Conservation (phyloP, 2,329 filamentous ascomycete species). For the Microdochium nivale region DNA sequence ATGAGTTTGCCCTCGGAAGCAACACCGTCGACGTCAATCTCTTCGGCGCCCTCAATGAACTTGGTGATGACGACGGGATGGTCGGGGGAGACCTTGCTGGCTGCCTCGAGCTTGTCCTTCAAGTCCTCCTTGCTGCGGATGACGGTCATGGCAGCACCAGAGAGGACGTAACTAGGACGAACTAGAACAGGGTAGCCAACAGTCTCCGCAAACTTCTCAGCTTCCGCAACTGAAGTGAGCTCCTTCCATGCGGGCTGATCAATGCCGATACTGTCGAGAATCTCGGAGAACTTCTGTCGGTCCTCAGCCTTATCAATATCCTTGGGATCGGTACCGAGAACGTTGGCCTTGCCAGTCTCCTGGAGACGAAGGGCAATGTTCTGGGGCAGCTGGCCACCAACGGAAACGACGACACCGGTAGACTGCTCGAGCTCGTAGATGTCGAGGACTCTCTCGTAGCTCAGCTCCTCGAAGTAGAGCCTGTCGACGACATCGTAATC, state of each 20-base stretch:
- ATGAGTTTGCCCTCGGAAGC: conserved; percentile 79
- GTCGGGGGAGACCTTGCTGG: conserved; percentile 84
- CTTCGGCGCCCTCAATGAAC: conserved; percentile 93
- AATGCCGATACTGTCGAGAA: conserved; percentile 91
- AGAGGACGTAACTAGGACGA: conserved; percentile 90
- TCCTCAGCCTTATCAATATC: conserved; percentile 98
- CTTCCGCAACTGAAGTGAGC: conserved; percentile 79
- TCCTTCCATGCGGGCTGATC: conserved; percentile 99
- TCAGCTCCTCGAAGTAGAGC: conserved; percentile 94
- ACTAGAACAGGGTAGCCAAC: conserved; percentile 94
- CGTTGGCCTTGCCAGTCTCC: conserved; percentile 79
- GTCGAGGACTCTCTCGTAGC: conserved; percentile 97
- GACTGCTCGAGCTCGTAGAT: conserved; percentile 91
- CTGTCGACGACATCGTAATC: conserved; percentile 87
- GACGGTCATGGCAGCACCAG: conserved; percentile 96
- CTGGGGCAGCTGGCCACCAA: conserved; percentile 92
- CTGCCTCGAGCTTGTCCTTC: conserved; percentile 89
- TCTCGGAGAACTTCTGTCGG: conserved; percentile 95
- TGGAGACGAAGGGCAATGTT: conserved; percentile 94
- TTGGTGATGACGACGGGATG: conserved; percentile 98
- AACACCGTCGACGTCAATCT: conserved; percentile 95
- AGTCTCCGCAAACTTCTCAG: conserved; percentile 74
- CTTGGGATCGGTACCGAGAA: conserved; percentile 84
- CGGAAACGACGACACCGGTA: conserved; percentile 84
- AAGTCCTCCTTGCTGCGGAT: conserved; percentile 83